Base-by-base conservation (phyloP, 2,329 filamentous ascomycete genomes). In the Cladosporium sp. region DNA sequence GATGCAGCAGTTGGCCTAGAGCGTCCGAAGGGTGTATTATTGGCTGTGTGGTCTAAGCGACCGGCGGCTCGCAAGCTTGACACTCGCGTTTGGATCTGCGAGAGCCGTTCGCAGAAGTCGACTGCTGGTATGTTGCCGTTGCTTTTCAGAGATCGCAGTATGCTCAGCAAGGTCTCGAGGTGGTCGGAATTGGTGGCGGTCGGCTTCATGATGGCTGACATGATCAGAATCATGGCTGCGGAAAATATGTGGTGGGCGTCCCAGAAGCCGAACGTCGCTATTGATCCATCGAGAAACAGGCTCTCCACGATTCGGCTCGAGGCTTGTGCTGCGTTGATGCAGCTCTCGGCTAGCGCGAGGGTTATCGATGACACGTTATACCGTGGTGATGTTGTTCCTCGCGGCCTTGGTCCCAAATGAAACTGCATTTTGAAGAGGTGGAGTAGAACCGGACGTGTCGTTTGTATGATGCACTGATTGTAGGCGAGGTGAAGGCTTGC, bases 221-320 rank as follows among this genome's bases (percentile, higher is more conserved):
- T 68, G 3, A 72, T 72, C 4, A 78, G 65, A 2, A 76, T 68
- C 0, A 71, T 72, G 2, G 72, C 68, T 0, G 74, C 69, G 0
- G 75, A 74, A 58, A 77, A 77, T 19, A 78, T 68, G 40, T 75
- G 76, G 38, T 76, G 73, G 0, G 72, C 70, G 58, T 73, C 70
- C 42, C 72, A 73, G 58, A 75, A 77, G 54, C 76, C 75, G 38
- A 77, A 75, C 0, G 70, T 75, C 0, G 70, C 66, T 46, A 77
- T 75, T 0, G 72, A 70, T 0, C 75, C 75, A 31, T 74, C 70
- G 3, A 77, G 69, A 72, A 75, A 77, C 14, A 68, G 67, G 5
- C 75, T 70, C 2, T 69, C 72, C 0, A 77, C 61, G 0, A 77
- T 63, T 0, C 68, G 67, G 37, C 69, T 70, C 0, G 74, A 76